Evolutionary conservation across 768 basidiomycete genomes (phyloP).

Genomic region (Mycena latifolia): DNA sequence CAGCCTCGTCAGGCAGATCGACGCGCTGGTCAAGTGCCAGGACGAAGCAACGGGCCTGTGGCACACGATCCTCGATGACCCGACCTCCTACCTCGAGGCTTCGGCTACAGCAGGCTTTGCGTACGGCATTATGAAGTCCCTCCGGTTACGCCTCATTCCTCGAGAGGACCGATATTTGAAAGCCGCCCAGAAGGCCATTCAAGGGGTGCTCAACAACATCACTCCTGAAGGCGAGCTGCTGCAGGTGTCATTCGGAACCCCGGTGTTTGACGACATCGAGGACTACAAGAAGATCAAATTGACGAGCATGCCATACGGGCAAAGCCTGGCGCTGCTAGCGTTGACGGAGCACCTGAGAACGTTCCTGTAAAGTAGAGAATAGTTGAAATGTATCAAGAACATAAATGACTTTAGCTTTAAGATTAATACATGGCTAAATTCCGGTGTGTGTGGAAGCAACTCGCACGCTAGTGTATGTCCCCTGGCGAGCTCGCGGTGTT

Average conservation of each 20-base stretch:
- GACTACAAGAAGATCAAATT: slow-evolving; percentile 64
- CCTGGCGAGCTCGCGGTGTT: slow-evolving; percentile 21
- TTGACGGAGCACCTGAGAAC: slow-evolving; percentile 61
- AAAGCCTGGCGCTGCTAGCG: slow-evolving; percentile 63
- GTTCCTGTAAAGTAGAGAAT: slow-evolving; percentile 44
- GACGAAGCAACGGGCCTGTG: slow-evolving; percentile 61
- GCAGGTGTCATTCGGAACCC: slow-evolving; percentile 66
- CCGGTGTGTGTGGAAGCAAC: slow-evolving; percentile 2
- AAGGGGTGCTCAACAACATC: slow-evolving; percentile 58
- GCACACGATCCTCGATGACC: slow-evolving; percentile 68
- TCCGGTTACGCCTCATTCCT: slow-evolving; percentile 57
- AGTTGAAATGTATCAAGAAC: slow-evolving; percentile 17
- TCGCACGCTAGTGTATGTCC: slow-evolving; percentile 20
- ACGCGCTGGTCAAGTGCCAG: slow-evolving; percentile 60
- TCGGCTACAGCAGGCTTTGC: slow-evolving; percentile 63
- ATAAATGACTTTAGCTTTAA: slow-evolving; percentile 20
- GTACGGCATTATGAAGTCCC: slow-evolving; percentile 58
- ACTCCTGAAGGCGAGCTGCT: slow-evolving; percentile 59
- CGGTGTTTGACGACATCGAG: slow-evolving; percentile 60
- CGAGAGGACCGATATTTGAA: slow-evolving; percentile 53
- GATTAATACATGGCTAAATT: slow-evolving; percentile 30
- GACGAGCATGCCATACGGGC: slow-evolving; percentile 71
- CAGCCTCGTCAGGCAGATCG: slow-evolving; percentile 58
- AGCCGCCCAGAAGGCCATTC: slow-evolving; percentile 54
- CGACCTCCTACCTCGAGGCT: slow-evolving; percentile 63